phyloP scores from a whole-genome alignment of 257 asterid genomes.

The Solanum habrochaites region DNA sequence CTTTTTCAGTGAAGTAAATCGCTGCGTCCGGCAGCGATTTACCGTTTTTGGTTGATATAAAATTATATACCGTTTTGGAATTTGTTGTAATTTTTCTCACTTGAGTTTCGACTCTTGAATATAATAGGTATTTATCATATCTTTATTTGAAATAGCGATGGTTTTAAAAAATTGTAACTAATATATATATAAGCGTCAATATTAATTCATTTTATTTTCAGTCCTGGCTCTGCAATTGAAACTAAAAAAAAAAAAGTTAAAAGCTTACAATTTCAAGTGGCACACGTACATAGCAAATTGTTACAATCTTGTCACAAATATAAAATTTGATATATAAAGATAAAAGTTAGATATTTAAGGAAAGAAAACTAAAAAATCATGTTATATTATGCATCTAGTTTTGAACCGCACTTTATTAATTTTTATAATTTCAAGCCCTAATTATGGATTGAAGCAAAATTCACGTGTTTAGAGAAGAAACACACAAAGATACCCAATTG shows the following conservation, averaged over 20 bases:
- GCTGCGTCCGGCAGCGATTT: too few species aligned
- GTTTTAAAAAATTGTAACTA: too few species aligned
- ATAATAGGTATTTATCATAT: background rate
- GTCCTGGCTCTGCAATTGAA: background rate
- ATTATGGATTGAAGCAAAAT: background rate
- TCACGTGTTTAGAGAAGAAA: background rate
- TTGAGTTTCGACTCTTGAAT: too few species aligned
- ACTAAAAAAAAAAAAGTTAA: background rate
- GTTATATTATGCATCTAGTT: background rate
- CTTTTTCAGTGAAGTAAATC: too few species aligned
- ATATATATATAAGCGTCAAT: too few species aligned
- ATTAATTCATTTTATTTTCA: background rate
- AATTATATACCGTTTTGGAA: too few species aligned
- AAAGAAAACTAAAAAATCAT: background rate
- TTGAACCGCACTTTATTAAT: background rate
- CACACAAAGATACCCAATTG: background rate
- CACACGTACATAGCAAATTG: background rate
- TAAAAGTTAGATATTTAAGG: background rate
- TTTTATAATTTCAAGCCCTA: background rate
- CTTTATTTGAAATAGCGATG: too few species aligned
- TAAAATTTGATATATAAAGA: background rate
- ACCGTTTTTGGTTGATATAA: too few species aligned
- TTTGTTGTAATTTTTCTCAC: too few species aligned
- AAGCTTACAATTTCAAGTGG: background rate
- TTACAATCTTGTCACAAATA: background rate